These are phyloP conservation scores for Penicillium coffeae DNA, from an alignment of 495 filamentous ascomycete genomes.

Conservation along the genomic window DNA sequence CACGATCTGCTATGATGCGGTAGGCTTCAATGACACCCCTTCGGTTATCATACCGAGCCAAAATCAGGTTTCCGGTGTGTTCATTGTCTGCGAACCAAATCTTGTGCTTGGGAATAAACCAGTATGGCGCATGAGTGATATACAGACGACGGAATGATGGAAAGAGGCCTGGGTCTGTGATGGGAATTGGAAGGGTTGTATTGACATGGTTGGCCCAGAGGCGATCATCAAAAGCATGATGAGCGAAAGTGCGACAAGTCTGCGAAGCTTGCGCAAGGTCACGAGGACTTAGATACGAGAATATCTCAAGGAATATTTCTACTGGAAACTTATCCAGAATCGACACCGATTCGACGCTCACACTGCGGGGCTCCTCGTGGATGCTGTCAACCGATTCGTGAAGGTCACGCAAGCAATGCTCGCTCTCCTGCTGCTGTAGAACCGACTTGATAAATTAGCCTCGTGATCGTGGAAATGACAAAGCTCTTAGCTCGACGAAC, in stretches of 20 bases:
- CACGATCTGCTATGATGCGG: constrained; percentile 63
- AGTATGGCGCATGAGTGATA: constrained; percentile 68
- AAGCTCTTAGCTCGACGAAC: neutral
- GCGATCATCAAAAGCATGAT: constrained; percentile 50
- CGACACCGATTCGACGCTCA: constrained; percentile 1
- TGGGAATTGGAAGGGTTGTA: constrained; percentile 51
- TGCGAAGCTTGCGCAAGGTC: constrained; percentile 53
- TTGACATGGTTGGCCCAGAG: constrained; percentile 63
- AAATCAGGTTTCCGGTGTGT: constrained; percentile 64
- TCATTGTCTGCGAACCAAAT: constrained; percentile 80
- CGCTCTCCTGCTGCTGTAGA: no score
- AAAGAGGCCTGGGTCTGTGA: constrained; percentile 51
- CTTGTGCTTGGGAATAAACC: constrained; percentile 77
- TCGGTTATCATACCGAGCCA: constrained; percentile 68
- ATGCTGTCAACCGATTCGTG: neutral
- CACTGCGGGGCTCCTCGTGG: constrained; percentile 3
- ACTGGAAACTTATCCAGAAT: constrained; percentile 50
- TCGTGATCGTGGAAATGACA: no score
- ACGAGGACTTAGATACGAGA: constrained; percentile 54
- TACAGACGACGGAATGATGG: constrained; percentile 65
- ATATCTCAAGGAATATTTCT: constrained; percentile 60
- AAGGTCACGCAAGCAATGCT: no score
- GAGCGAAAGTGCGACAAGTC: constrained; percentile 53
- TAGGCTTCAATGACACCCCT: constrained; percentile 77
- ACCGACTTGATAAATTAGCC: no score